Percentiles rank a stretch among this genome's conserved stretches.
Conservation (phyloP, 331 rosid genomes). For the Quercus lobata region DNA sequence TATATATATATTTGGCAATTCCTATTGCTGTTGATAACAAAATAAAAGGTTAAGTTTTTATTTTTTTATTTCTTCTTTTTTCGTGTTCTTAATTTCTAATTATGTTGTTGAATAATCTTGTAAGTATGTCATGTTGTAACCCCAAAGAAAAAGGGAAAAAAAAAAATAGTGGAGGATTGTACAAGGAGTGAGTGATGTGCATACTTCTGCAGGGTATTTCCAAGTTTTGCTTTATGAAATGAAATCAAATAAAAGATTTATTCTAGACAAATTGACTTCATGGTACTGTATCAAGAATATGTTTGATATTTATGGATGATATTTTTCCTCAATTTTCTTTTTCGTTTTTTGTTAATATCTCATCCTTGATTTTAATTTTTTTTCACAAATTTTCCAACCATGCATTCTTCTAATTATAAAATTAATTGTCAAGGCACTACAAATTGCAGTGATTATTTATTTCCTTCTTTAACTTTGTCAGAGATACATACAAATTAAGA, state of each 20-base stretch:
- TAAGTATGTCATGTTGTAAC: not conserved
- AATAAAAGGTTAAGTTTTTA: not conserved
- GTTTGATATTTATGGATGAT: not conserved
- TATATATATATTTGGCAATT: not conserved
- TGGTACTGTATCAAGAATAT: not conserved
- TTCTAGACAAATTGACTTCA: not conserved
- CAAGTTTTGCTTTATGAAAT: not conserved
- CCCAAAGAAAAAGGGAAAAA: too few relatives aligned
- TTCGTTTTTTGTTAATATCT: too few relatives aligned
- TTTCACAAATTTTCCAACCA: not conserved
- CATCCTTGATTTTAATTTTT: too few relatives aligned
- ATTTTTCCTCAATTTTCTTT: not conserved
- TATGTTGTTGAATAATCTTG: not conserved
- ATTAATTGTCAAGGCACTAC: too few relatives aligned
- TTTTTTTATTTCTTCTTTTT: not conserved
- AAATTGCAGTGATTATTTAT: too few relatives aligned
- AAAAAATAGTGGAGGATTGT: not conserved
- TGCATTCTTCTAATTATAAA: not conserved
- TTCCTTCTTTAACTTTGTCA: not conserved
- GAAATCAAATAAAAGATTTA: not conserved
- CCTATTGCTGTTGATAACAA: slow-evolving; percentile 1
- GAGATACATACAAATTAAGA: not conserved
- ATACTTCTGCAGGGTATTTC: not conserved
- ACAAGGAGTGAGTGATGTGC: not conserved
- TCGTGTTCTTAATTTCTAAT: not conserved